Evolutionary conservation across 495 filamentous ascomycete species (phyloP), one percentile per base, ranked within the genome.

Genomic region (Acidiella bohemica): DNA sequence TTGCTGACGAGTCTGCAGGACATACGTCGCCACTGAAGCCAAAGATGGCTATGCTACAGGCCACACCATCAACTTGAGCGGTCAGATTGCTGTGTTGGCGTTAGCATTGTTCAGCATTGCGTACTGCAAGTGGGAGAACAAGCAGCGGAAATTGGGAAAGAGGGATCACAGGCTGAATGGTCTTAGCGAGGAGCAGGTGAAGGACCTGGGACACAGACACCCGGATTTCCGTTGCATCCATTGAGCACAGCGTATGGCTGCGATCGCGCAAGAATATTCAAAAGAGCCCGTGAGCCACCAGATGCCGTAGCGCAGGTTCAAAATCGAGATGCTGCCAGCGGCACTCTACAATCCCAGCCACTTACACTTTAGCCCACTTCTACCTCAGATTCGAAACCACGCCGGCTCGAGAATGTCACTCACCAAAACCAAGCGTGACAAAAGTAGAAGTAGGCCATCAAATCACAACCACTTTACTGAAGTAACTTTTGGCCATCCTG

Each of bases 391-490:
- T n/a, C n/a, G n/a, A n/a, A n/a, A n/a, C n/a, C n/a, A n/a, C n/a
- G n/a, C n/a, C n/a, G n/a, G n/a, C n/a, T n/a, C n/a, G n/a, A n/a
- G n/a, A n/a, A n/a, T n/a, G n/a, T n/a, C n/a, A n/a, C 5, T 24
- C 27, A 24, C 28, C 28, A 17, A 38, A 42, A 9, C 72, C 70
- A 32, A 78, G 58, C 8, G 62, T 66, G 12, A 75, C 72, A 47
- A 76, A 78, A 8, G 66, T 67, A 37, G 75, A 73, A 16, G 71
- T 72, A 0, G 73, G 73, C 56, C 65, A 73, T 73, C 75, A 78
- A 54, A 78, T 76, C n/a, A 67, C 68, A 16, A 69, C 57, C 6
- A 77, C 59, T 54, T 76, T 77, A 12, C 67, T 68, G 18, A 60
- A 58, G 11, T 75, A 53, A 42, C 74, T 71, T 6, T 68, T 65